Percentiles rank a stretch among this genome's conserved stretches.
Conservation (phyloP, 75 land plant species). For the Cryptomeria japonica region DNA sequence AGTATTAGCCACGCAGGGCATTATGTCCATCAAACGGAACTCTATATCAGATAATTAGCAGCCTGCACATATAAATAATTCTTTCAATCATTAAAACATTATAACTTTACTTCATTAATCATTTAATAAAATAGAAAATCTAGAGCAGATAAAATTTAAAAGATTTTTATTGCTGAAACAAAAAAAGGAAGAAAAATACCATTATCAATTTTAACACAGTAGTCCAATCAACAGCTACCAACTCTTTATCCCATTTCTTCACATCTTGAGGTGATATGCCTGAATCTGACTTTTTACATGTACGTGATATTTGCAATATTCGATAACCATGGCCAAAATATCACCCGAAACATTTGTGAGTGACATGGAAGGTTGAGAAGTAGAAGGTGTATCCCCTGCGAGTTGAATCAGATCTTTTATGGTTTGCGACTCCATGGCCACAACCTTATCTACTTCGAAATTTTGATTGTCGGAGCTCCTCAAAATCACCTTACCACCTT, state of each 20-base stretch:
- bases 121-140: no score
- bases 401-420: slow-evolving; percentile 62
- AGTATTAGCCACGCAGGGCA: no score
- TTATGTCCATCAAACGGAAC: no score
- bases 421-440: slow-evolving; percentile 60
- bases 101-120: background rate
- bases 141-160: no score
- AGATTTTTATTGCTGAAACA: no score
- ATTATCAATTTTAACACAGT: no score
- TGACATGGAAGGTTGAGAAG: slow-evolving; percentile 18
- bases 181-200: background rate
- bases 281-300: background rate
- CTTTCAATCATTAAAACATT: background rate
- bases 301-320: slow-evolving; percentile 61
- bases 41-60: no score
- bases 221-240: background rate
- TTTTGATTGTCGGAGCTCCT: slow-evolving; percentile 50
- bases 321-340: slow-evolving; percentile 65
- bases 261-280: no score
- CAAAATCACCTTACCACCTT: slow-evolving; percentile 25
- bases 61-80: no score
- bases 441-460: slow-evolving; percentile 59
- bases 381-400: slow-evolving; percentile 10
- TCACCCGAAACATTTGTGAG: slow-evolving; percentile 54
- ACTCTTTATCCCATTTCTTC: background rate